Conservation (phyloP, 257 asterid genomes). For the Solanum sitiens region DNA sequence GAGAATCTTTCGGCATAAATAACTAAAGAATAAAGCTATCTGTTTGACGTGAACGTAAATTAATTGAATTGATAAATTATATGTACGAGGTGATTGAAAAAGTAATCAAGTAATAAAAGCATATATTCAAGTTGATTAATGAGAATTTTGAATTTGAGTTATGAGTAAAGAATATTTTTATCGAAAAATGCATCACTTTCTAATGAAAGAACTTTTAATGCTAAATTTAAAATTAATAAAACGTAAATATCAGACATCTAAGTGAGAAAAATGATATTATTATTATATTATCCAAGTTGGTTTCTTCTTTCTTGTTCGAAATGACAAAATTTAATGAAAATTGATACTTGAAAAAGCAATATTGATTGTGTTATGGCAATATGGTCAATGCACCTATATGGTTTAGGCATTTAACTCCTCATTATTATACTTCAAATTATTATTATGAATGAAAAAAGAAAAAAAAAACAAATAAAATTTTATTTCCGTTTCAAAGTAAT, state of each 20-base stretch:
- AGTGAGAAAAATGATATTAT: too few species aligned
- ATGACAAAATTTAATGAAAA: neutral
- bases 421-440: neutral
- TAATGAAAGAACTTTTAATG: neutral
- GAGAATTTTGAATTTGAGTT: neutral
- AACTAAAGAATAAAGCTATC: neutral
- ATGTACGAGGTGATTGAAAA: rapidly evolving
- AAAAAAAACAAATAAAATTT: too few species aligned
- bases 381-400: neutral
- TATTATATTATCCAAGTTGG: neutral
- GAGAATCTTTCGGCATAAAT: neutral
- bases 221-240: too few species aligned
- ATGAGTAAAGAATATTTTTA: neutral
- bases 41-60: neutral
- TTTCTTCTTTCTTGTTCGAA: neutral
- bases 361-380: neutral
- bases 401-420: neutral
- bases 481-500: too few species aligned
- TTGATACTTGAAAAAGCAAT: neutral
- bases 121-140: neutral
- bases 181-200: neutral
- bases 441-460: too few species aligned
- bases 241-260: too few species aligned
- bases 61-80: neutral
- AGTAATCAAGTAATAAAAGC: neutral